Conservation (phyloP, 805 yeast species). For the Barnettozyma siamensis region DNA sequence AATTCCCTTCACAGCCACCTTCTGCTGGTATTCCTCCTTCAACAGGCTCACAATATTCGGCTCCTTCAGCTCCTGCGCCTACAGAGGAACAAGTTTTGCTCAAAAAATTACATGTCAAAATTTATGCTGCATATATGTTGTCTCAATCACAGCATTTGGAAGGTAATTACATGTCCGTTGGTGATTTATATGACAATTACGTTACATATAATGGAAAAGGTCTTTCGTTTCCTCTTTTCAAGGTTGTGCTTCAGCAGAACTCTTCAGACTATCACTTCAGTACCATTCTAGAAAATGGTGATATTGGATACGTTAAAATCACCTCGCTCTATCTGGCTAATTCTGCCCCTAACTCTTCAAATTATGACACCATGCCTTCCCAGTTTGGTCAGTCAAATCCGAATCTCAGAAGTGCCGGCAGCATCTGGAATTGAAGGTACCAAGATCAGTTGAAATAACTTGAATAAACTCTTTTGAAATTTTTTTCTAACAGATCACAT, state of each 20-base stretch:
- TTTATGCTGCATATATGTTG: slow-evolving; percentile 9
- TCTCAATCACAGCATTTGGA: slow-evolving; percentile 4
- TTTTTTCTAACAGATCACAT: too few relatives aligned
- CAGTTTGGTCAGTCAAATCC: too few relatives aligned
- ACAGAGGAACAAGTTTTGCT: slow-evolving; percentile 5
- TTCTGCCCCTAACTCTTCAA: background rate
- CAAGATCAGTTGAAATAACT: too few relatives aligned
- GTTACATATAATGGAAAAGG: slow-evolving; percentile 5
- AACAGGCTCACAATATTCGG: background rate
- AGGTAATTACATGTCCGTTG: slow-evolving; percentile 9
- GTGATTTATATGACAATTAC: slow-evolving; percentile 5
- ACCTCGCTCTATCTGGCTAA: background rate
- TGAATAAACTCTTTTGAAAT: too few relatives aligned
- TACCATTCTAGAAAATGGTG: slow-evolving; percentile 9
- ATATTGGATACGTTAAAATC: slow-evolving; percentile 15
- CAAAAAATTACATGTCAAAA: slow-evolving; percentile 9
- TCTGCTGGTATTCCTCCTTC: background rate
- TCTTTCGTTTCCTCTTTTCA: slow-evolving; percentile 7
- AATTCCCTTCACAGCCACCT: too few relatives aligned
- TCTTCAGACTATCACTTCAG: slow-evolving; percentile 13
- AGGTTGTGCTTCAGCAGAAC: slow-evolving; percentile 10
- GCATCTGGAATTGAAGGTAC: background rate
- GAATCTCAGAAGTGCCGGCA: background rate
- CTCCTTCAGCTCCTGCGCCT: background rate
- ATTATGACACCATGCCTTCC: background rate